Conservation (phyloP, 139 green algal genomes). For the Picochlorum sp. region DNA sequence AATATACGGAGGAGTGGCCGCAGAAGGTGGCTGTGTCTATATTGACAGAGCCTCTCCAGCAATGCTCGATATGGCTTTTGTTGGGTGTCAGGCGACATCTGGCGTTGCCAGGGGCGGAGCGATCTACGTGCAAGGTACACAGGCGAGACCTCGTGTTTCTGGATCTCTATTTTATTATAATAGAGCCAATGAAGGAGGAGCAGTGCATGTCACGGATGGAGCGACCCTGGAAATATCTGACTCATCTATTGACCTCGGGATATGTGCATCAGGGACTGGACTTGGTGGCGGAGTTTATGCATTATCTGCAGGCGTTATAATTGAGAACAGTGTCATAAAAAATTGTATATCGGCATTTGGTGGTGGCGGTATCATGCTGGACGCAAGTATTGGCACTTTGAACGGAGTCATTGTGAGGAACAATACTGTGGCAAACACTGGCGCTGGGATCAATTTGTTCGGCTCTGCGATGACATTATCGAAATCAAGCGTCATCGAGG, state of each 20-base stretch:
- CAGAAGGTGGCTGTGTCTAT: conserved; percentile 6
- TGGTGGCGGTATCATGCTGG: conserved; percentile 10
- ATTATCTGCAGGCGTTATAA: neutral
- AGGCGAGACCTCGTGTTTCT: neutral
- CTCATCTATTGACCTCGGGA: conserved; percentile 1
- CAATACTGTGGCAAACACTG: conserved; percentile 8
- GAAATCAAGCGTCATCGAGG: conserved; percentile 6
- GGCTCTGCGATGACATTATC: conserved; percentile 6
- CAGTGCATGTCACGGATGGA: neutral
- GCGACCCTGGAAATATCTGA: neutral
- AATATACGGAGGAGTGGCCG: neutral
- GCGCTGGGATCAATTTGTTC: conserved; percentile 1
- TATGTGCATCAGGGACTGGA: conserved; percentile 6
- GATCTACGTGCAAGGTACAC: neutral
- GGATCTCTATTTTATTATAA: conserved; percentile 8
- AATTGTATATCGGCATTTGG: conserved; percentile 1
- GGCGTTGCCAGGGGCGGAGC: conserved; percentile 9
- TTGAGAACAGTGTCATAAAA: neutral
- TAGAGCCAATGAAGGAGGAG: conserved; percentile 1
- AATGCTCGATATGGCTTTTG: conserved; percentile 10
- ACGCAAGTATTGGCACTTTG: neutral
- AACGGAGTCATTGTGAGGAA: neutral
- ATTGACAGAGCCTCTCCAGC: conserved; percentile 2
- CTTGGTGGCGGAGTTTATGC: conserved; percentile 1
- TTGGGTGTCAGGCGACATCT: conserved; percentile 3